Conservation (phyloP, 306 rosid genomes). For the Myrica gale region DNA sequence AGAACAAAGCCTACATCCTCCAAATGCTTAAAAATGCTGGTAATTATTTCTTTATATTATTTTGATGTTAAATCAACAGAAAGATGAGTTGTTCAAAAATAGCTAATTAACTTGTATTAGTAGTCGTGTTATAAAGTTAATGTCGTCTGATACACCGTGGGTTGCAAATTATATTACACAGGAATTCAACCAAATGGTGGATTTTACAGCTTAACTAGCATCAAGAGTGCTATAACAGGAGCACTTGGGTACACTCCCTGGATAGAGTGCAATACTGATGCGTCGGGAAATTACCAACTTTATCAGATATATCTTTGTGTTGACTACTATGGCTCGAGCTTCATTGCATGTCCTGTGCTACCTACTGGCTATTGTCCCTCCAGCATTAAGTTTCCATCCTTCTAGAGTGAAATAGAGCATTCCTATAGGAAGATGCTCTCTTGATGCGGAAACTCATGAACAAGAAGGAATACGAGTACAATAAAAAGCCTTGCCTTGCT, state of each 20-base stretch:
- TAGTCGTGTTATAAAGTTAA: background rate
- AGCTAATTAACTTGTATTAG: too few relatives aligned
- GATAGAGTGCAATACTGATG: conserved; percentile 51
- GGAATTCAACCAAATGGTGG: conserved; percentile 49
- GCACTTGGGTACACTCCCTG: conserved; percentile 37
- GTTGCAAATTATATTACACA: background rate
- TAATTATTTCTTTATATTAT: too few relatives aligned
- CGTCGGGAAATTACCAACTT: conserved; percentile 42
- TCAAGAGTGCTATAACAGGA: conserved; percentile 36
- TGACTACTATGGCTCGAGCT: conserved; percentile 32
- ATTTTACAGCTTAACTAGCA: conserved; percentile 40
- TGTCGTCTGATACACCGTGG: background rate
- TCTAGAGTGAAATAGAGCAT: conserved; percentile 7
- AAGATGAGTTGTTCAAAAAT: too few relatives aligned
- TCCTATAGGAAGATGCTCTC: background rate
- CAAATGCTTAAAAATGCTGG: too few relatives aligned
- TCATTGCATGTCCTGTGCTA: conserved; percentile 48
- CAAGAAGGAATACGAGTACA: conserved; percentile 14
- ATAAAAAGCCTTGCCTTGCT: background rate
- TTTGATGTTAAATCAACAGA: too few relatives aligned
- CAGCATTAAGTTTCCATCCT: conserved; percentile 47
- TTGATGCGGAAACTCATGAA: too few relatives aligned
- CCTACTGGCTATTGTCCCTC: conserved; percentile 39
- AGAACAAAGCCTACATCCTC: too few relatives aligned
- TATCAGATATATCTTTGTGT: conserved; percentile 57